Conservation (phyloP, 768 basidiomycete species). For the Macrolepiota albuminosa region DNA sequence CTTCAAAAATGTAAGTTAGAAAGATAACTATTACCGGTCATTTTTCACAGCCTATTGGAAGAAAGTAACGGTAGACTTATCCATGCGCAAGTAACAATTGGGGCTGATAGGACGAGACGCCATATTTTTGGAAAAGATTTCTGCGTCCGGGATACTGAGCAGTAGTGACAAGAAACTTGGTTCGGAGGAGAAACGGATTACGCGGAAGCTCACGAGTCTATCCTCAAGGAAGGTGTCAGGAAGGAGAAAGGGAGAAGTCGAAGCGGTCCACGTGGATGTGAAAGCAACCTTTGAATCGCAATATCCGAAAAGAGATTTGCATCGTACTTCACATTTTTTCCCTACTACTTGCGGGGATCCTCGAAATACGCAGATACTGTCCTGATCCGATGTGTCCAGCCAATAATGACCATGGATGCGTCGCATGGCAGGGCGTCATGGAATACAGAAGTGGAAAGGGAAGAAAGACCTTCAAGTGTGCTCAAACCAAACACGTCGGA, state of each 20-base stretch:
- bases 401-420: background rate
- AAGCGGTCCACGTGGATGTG: background rate
- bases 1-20: background rate
- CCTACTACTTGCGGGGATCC: too few relatives aligned
- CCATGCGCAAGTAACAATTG: background rate
- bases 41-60: background rate
- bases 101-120: background rate
- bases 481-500: background rate
- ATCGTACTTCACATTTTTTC: too few relatives aligned
- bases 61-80: background rate
- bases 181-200: background rate
- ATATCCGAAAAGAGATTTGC: background rate
- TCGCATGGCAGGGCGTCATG: background rate
- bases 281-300: background rate
- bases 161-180: background rate
- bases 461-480: background rate
- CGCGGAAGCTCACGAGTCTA: background rate
- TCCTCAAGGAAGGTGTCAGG: too few relatives aligned
- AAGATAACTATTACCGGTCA: background rate
- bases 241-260: background rate
- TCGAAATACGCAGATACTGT: background rate
- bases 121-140: background rate
- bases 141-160: background rate
- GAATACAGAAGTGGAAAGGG: background rate
- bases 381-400: background rate